phyloP scores from a whole-genome alignment of 257 asterid genomes.

The Solanum medicagineum region DNA sequence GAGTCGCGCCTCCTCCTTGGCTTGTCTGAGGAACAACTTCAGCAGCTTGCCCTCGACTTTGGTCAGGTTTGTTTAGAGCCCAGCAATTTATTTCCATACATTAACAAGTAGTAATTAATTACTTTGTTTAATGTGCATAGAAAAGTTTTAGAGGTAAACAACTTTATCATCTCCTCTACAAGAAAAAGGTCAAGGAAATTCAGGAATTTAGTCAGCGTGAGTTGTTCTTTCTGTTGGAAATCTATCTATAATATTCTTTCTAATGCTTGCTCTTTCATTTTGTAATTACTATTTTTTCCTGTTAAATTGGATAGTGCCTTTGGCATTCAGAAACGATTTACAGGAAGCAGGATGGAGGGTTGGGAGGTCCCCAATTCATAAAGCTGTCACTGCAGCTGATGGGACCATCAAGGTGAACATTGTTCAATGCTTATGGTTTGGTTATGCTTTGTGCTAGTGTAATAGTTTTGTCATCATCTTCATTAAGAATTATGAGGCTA shows the following conservation, averaged over 20 bases:
- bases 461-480: not conserved
- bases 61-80: conserved; percentile 36
- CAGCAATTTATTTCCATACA: not conserved
- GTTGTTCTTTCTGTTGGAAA: conserved; percentile 5
- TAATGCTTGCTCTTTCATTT: not conserved
- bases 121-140: conserved; percentile 18
- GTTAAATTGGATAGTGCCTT: conserved; percentile 47
- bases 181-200: conserved; percentile 67
- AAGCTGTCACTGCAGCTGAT: conserved; percentile 66
- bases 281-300: not conserved
- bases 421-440: not conserved
- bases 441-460: not conserved
- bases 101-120: not conserved
- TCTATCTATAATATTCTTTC: not conserved
- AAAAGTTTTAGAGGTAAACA: conserved; percentile 83
- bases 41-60: conserved; percentile 56
- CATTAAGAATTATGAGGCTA: not conserved
- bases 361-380: conserved; percentile 64
- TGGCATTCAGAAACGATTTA: conserved; percentile 68
- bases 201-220: conserved; percentile 68
- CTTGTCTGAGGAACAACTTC: conserved; percentile 70
- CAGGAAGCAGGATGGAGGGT: conserved; percentile 81
- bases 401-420: conserved; percentile 79
- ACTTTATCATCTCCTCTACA: conserved; percentile 71
- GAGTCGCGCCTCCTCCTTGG: conserved; percentile 66